Evolutionary conservation across 495 filamentous ascomycete genomes (phyloP), one percentile per base, ranked within the genome.

Genomic region (Jackrogersella minutella): DNA sequence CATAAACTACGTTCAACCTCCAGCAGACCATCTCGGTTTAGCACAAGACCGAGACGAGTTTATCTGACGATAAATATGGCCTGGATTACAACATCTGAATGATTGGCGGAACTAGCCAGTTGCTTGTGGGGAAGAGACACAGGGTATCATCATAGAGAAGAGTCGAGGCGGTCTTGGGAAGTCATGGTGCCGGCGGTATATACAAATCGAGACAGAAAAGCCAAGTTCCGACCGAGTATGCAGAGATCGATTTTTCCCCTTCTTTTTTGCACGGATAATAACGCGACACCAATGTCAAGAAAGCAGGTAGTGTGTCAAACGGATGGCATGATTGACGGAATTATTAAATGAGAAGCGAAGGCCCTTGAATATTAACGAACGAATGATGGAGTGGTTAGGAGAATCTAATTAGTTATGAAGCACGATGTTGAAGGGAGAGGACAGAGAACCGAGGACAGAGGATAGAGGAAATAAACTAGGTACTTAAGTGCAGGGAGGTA

Each of bases 151-250:
- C 14, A 22, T 53, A 28, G 50, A 40, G 36, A 50, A 47, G 30
- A 30, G 11, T 68, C 54, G 40, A 43, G 31, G 34, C 22, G 64
- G 26, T 54, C 57, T 59, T 40, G 43, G 41, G 44, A 28, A 39
- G 64, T 30, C 6, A 21, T 46, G 55, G 31, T 46, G 50, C 37
- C 66, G 66, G 66, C 56, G 56, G 13, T 61, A 44, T 64, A 28
- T 56, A 64, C 66, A 36, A 69, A 69, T 69, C 44, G 61, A 58
- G 64, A 63, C 30, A 54, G 22, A 46, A 30, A 52, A 60, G 50
- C 60, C 40, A 69, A 50, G 44, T 24, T 56, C 10, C 39, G 53
- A 47, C 10, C 31, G 47, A 39, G n/a, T 59, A 59, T 31, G 26
- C 9, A 49, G n/a, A n/a, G 36, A n/a, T 44, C 22, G 28, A 58